Evolutionary conservation across 2,329 filamentous ascomycete species (phyloP).

Genomic region (Colletotrichum scovillei): DNA sequence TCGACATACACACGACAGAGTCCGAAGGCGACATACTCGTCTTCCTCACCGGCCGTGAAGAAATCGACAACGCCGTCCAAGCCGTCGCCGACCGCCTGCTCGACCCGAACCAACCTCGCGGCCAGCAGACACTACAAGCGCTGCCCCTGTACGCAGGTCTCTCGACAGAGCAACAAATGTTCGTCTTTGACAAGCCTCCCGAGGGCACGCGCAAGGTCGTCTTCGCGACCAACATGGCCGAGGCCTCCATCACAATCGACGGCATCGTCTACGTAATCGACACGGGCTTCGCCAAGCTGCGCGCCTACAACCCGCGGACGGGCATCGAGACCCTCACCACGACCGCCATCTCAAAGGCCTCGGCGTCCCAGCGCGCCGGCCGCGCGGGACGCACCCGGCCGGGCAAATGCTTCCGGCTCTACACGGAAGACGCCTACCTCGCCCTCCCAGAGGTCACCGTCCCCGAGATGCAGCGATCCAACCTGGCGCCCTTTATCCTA

Average conservation of each 20-base stretch:
- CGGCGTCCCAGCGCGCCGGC: conserved; percentile 90
- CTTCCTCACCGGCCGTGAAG: conserved; percentile 92
- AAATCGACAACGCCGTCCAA: conserved; percentile 88
- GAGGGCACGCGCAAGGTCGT: conserved; percentile 91
- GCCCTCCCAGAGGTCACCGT: conserved; percentile 77
- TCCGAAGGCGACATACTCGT: conserved; percentile 87
- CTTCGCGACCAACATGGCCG: conserved; percentile 94
- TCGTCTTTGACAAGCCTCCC: conserved; percentile 87
- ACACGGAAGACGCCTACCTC: conserved; percentile 80
- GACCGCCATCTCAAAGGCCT: conserved; percentile 87
- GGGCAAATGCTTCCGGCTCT: conserved; percentile 94
- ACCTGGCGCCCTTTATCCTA: conserved; percentile 87
- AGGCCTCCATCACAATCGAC: conserved; percentile 94
- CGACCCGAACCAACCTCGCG: conserved; percentile 49
- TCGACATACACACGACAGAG: conserved; percentile 88
- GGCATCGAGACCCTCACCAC: conserved; percentile 90
- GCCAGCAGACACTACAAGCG: conserved; percentile 70
- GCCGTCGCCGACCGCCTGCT: conserved; percentile 60
- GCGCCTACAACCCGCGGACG: conserved; percentile 84
- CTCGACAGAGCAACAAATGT: conserved; percentile 92
- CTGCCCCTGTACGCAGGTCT: conserved; percentile 91
- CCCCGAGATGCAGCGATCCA: conserved; percentile 92
- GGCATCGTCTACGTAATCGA: conserved; percentile 94
- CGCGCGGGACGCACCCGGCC: conserved; percentile 89
- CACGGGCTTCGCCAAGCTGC: conserved; percentile 89